Conservation (phyloP, 495 filamentous ascomycete genomes). For the Parathielavia appendiculata region DNA sequence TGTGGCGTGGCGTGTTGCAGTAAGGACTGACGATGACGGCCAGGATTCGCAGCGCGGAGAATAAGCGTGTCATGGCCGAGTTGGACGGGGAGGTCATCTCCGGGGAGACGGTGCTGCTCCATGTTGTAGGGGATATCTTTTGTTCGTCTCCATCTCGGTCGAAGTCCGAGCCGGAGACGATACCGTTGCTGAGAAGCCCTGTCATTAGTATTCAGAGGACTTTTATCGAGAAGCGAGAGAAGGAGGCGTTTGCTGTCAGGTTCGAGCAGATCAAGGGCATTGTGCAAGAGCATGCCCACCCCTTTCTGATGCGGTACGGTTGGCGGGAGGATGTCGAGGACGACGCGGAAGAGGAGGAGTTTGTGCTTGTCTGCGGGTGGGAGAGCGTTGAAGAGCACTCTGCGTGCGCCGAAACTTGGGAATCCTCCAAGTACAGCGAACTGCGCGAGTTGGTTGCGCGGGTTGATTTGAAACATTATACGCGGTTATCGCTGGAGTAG, state of each 20-base stretch:
- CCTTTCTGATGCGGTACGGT: conserved; percentile 36
- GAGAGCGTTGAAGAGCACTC: conserved; percentile 42
- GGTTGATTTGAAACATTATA: conserved; percentile 45
- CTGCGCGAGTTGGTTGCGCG: conserved; percentile 31
- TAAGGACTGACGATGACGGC: too few species aligned
- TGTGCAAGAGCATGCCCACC: conserved; percentile 40
- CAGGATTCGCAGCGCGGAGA: conserved; percentile 37
- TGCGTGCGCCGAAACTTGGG: conserved; percentile 37
- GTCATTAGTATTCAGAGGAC: conserved; percentile 42
- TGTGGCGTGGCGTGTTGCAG: too few species aligned
- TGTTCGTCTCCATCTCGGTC: not conserved
- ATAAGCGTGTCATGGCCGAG: conserved; percentile 22
- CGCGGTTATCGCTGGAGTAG: conserved; percentile 23
- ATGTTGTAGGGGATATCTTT: conserved; percentile 41
- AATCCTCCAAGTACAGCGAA: conserved; percentile 36
- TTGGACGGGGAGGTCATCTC: conserved; percentile 16
- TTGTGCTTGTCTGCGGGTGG: conserved; percentile 51
- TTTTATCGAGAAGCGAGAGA: conserved; percentile 40
- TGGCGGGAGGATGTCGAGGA: conserved; percentile 48
- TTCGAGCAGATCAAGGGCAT: conserved; percentile 37
- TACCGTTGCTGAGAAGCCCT: conserved; percentile 37
- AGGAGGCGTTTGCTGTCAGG: conserved; percentile 38
- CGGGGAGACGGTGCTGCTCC: conserved; percentile 34
- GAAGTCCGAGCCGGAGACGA: conserved; percentile 14
- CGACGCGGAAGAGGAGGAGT: conserved; percentile 47